These are phyloP conservation scores for Aspergillus sp. DNA, from an alignment of 2,329 filamentous ascomycete species.

Conservation along the genomic window DNA sequence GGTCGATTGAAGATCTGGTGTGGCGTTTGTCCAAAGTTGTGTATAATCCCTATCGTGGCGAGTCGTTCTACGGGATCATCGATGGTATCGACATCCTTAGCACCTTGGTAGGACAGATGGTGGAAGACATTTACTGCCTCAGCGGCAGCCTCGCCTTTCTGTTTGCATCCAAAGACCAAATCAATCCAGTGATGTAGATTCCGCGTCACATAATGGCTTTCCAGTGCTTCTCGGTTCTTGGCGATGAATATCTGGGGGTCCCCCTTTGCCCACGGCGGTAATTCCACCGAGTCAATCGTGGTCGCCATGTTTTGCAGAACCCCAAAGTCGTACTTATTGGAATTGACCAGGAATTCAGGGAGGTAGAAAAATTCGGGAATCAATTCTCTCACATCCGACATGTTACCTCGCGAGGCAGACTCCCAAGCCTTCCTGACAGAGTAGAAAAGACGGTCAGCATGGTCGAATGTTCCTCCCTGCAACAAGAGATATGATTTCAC, in stretches of 20 bases:
- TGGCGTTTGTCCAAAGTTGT: slow-evolving; percentile 97
- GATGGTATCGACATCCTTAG: slow-evolving; percentile 88
- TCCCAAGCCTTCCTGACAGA: slow-evolving; percentile 89
- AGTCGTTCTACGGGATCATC: slow-evolving; percentile 82
- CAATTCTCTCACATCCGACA: slow-evolving; percentile 90
- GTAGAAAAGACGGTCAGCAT: slow-evolving; percentile 92
- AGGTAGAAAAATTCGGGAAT: slow-evolving; percentile 98
- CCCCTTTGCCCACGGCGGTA: slow-evolving; percentile 97
- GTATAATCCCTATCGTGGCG: slow-evolving; percentile 91
- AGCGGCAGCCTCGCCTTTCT: slow-evolving; percentile 86
- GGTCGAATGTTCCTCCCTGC: slow-evolving; percentile 94
- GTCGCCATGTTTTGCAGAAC: slow-evolving; percentile 75
- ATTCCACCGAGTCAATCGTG: slow-evolving; percentile 77
- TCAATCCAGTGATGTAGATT: slow-evolving; percentile 95
- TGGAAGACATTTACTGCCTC: slow-evolving; percentile 96
- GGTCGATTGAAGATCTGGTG: slow-evolving; percentile 86
- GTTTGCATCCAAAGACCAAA: slow-evolving; percentile 89
- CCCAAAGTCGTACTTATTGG: slow-evolving; percentile 94
- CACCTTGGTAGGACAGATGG: slow-evolving; percentile 90
- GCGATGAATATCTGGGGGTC: slow-evolving; percentile 94
- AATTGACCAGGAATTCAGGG: slow-evolving; percentile 90
- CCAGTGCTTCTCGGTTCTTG: slow-evolving; percentile 92
- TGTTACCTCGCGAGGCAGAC: slow-evolving; percentile 84
- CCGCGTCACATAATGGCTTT: slow-evolving; percentile 88
- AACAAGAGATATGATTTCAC: slow-evolving; percentile 92